These are phyloP conservation scores for Naganishia vishniacii DNA, from an alignment of 768 basidiomycete genomes.

Conservation along the genomic window DNA sequence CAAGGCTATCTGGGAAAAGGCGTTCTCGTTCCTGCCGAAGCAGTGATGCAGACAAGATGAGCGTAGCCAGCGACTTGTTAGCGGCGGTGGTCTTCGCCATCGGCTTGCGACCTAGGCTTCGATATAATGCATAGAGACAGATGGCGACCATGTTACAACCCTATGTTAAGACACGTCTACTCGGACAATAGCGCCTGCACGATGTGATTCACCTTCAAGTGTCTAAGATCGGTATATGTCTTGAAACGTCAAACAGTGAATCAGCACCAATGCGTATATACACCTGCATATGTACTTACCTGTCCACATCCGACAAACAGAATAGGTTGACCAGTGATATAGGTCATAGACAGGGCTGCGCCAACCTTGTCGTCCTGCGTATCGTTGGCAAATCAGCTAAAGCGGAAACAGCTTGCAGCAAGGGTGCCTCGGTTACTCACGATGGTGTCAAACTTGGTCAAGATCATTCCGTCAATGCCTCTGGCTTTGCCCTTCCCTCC, in stretches of 20 bases:
- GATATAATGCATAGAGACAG: no score
- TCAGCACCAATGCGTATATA: neutral
- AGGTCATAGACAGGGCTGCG: constrained; percentile 97
- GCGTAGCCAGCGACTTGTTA: no score
- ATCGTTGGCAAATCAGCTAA: constrained; percentile 1
- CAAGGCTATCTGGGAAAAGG: constrained; percentile 53
- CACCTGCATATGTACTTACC: constrained; percentile 52
- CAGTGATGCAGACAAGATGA: neutral
- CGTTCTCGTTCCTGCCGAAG: constrained; percentile 29
- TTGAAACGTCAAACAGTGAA: constrained; percentile 45
- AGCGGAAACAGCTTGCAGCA: neutral
- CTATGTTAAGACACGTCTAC: neutral
- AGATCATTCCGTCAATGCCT: constrained; percentile 95
- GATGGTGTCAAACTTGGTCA: constrained; percentile 99
- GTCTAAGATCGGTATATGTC: constrained; percentile 94
- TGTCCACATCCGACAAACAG: constrained; percentile 97
- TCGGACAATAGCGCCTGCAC: constrained; percentile 73
- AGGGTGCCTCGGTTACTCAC: constrained; percentile 50
- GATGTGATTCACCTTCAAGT: constrained; percentile 82
- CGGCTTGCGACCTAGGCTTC: no score
- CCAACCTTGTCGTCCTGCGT: constrained; percentile 70
- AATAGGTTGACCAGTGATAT: constrained; percentile 97
- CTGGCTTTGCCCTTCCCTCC: constrained; percentile 50
- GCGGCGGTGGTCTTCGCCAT: no score
- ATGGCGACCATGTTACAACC: neutral